Conservation (phyloP, 805 yeast species). For the Saturnispora bothae region DNA sequence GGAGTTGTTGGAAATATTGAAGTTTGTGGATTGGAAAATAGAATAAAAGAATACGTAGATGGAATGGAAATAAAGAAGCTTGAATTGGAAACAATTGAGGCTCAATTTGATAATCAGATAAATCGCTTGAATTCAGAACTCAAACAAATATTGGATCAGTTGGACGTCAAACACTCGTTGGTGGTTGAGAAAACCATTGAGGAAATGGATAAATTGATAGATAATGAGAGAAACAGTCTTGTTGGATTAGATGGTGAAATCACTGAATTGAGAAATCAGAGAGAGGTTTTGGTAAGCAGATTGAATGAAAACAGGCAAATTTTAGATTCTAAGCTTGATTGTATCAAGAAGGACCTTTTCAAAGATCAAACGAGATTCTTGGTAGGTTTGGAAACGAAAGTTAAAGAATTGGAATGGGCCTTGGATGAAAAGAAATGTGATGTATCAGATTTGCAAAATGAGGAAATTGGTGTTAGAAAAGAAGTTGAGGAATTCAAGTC, state of each 20-base stretch:
- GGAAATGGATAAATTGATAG: conserved; percentile 1
- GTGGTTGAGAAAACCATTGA: not conserved
- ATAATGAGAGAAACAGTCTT: not conserved
- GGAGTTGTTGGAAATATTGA: conserved; percentile 6
- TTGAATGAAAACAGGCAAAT: not conserved
- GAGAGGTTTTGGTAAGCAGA: not conserved
- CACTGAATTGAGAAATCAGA: not conserved
- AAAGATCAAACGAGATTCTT: not conserved
- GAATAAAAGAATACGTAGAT: not conserved
- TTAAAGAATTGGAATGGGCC: not conserved
- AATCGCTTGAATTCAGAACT: not conserved
- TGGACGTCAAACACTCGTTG: not conserved
- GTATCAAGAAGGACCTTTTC: not conserved
- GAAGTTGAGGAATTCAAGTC: not conserved
- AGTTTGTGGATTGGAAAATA: not conserved
- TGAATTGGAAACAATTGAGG: not conserved
- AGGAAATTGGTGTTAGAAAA: too few species aligned
- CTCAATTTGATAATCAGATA: not conserved
- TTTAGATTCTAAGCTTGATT: not conserved
- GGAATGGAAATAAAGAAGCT: conserved; percentile 1
- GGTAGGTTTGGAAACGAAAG: not conserved
- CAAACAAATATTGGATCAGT: not conserved
- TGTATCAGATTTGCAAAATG: not conserved
- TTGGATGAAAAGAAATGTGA: not conserved
- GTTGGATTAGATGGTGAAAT: conserved; percentile 1